phyloP scores from a whole-genome alignment of 352 stramenopile genomes.

The Phytophthora aleatoria region DNA sequence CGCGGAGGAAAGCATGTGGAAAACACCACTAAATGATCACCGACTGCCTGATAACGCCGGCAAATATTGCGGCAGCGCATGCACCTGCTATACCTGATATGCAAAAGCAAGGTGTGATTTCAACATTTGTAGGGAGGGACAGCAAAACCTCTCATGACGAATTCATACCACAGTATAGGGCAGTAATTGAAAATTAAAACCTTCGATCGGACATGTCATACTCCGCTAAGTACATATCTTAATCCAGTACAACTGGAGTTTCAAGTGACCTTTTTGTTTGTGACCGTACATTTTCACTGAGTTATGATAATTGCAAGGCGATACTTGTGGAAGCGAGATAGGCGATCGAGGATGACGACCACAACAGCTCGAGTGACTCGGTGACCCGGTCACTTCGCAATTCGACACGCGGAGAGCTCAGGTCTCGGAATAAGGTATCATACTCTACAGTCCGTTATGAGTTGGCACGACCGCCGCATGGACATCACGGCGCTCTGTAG shows the following conservation, averaged over 20 bases:
- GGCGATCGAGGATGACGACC: slow-evolving; percentile 20
- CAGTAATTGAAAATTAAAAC: slow-evolving; percentile 17
- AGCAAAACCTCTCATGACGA: neutral
- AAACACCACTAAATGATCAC: slow-evolving; percentile 24
- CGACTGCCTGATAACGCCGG: neutral
- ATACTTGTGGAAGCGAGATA: slow-evolving; percentile 16
- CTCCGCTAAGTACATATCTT: neutral
- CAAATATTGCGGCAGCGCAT: neutral
- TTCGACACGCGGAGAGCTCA: slow-evolving; percentile 20
- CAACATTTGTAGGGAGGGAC: neutral
- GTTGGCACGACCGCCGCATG: slow-evolving; percentile 37
- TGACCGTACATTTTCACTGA: no score
- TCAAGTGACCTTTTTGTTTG: no score
- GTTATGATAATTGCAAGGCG: no score
- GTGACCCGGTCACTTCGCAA: slow-evolving; percentile 19
- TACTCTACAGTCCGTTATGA: slow-evolving; percentile 7
- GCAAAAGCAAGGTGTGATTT: neutral
- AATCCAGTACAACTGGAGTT: neutral
- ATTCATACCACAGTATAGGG: slow-evolving; percentile 7
- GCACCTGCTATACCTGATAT: neutral
- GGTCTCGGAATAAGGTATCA: neutral
- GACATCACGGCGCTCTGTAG: slow-evolving; percentile 37
- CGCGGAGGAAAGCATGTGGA: slow-evolving; percentile 8
- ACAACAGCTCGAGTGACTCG: slow-evolving; percentile 10
- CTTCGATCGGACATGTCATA: neutral